These are phyloP conservation scores for Cnidoscolus chayamansa DNA, from an alignment of 441 rosid species.

Conservation along the genomic window DNA sequence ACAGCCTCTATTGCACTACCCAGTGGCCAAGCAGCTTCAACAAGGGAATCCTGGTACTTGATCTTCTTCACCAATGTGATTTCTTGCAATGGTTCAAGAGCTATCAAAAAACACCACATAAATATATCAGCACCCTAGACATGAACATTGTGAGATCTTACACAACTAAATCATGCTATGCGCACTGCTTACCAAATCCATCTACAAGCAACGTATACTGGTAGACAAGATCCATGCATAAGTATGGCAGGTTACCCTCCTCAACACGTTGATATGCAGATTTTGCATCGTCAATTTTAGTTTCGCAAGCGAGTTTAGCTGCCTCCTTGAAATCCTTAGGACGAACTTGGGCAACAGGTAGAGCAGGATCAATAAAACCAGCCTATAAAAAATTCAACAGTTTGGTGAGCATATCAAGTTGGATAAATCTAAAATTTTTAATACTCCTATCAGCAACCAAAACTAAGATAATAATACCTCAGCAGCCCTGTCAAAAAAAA, in stretches of 20 bases:
- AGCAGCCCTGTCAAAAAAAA: slow-evolving; percentile 96
- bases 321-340: slow-evolving; percentile 71
- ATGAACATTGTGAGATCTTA: neutral
- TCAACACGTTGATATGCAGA: slow-evolving; percentile 49
- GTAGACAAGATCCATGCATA: slow-evolving; percentile 95
- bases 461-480: slow-evolving; percentile 50
- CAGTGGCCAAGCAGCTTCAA: slow-evolving; percentile 98
- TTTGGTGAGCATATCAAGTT: slow-evolving; percentile 2
- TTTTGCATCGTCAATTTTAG: slow-evolving; percentile 60
- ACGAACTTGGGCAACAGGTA: slow-evolving; percentile 66
- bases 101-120: slow-evolving; percentile 33
- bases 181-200: slow-evolving; percentile 69
- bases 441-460: neutral
- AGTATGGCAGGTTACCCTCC: slow-evolving; percentile 57
- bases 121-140: slow-evolving; percentile 7
- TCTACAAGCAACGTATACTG: slow-evolving; percentile 78
- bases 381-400: slow-evolving; percentile 45
- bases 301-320: slow-evolving; percentile 79
- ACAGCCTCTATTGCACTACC: slow-evolving; percentile 99
- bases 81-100: slow-evolving; percentile 67
- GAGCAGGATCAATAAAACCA: slow-evolving; percentile 58
- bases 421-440: neutral
- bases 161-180: neutral
- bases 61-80: slow-evolving; percentile 86
- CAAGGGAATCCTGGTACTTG: slow-evolving; percentile 53